These are phyloP conservation scores for Cucurbita ficifolia DNA, from an alignment of 306 rosid genomes.

Conservation along the genomic window DNA sequence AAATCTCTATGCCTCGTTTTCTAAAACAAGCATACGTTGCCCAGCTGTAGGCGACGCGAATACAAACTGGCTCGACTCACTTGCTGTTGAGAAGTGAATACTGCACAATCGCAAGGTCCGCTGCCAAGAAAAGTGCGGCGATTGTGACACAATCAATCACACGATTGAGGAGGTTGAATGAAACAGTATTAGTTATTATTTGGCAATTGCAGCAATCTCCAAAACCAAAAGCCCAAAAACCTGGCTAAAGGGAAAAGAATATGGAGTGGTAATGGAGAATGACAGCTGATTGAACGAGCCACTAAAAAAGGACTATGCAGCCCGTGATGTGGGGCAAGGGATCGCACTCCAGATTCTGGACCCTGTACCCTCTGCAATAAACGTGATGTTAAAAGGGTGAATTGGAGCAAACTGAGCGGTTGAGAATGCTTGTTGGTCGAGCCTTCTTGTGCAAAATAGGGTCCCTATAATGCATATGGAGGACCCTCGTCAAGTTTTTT, in stretches of 20 bases:
- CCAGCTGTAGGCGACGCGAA: too few species aligned
- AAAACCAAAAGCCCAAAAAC: background rate
- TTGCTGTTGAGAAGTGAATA: too few species aligned
- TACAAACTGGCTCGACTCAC: too few species aligned
- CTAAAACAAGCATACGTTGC: too few species aligned
- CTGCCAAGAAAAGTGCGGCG: too few species aligned
- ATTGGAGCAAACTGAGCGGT: background rate
- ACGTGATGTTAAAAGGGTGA: background rate
- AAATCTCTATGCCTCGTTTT: too few species aligned
- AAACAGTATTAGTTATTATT: background rate
- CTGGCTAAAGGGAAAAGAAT: background rate
- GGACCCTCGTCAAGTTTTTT: background rate
- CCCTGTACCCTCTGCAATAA: background rate
- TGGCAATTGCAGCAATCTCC: background rate
- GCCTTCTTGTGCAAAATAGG: background rate
- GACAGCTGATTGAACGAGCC: background rate
- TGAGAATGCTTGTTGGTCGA: background rate
- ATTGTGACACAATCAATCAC: too few species aligned
- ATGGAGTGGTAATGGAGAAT: background rate
- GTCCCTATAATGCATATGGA: background rate
- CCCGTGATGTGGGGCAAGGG: background rate
- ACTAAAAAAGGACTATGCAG: conserved; percentile 1
- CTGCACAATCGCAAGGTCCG: too few species aligned
- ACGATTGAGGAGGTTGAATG: background rate
- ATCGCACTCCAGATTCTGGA: background rate